These are phyloP conservation scores for Aspergillus cristatus DNA, from an alignment of 495 filamentous ascomycete species.

Conservation along the genomic window DNA sequence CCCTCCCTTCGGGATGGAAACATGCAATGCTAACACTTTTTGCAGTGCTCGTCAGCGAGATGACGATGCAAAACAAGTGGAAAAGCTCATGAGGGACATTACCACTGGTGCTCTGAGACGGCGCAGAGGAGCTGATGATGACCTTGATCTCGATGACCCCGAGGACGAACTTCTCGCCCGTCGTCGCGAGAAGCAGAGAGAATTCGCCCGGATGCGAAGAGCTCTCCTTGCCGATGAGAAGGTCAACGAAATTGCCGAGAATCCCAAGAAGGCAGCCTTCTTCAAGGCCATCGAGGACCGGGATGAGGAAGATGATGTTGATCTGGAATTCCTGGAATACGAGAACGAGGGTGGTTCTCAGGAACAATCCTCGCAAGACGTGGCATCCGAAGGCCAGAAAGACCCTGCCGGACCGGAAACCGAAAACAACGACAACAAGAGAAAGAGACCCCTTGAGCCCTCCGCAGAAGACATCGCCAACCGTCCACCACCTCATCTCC, in stretches of 20 bases:
- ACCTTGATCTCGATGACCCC: conserved; percentile 74
- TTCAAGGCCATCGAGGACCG: conserved; percentile 80
- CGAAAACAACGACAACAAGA: conserved; percentile 31
- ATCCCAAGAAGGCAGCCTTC: conserved; percentile 86
- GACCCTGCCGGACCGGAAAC: conserved; percentile 15
- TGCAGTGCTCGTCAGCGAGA: conserved; percentile 31
- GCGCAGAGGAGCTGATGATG: conserved; percentile 62
- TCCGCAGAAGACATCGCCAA: conserved; percentile 37
- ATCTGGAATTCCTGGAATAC: conserved; percentile 59
- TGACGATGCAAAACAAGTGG: conserved; percentile 64
- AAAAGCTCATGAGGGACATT: conserved; percentile 86
- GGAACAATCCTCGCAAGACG: conserved; percentile 38
- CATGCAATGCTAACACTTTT: conserved; percentile 10
- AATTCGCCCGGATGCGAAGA: conserved; percentile 88
- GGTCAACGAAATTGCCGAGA: conserved; percentile 78
- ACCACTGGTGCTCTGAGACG: conserved; percentile 77
- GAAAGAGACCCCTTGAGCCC: conserved; percentile 44
- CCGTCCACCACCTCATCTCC: conserved; percentile 52
- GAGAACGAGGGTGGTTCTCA: conserved; percentile 39
- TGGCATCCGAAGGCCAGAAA: conserved; percentile 17
- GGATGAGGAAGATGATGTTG: conserved; percentile 67
- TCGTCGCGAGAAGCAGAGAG: conserved; percentile 69
- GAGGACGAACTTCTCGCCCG: conserved; percentile 74
- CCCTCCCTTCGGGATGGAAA: background rate
- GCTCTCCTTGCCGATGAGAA: conserved; percentile 85